Evolutionary conservation across 2,329 filamentous ascomycete genomes (phyloP).

Genomic region (Zymoseptoria brevis): DNA sequence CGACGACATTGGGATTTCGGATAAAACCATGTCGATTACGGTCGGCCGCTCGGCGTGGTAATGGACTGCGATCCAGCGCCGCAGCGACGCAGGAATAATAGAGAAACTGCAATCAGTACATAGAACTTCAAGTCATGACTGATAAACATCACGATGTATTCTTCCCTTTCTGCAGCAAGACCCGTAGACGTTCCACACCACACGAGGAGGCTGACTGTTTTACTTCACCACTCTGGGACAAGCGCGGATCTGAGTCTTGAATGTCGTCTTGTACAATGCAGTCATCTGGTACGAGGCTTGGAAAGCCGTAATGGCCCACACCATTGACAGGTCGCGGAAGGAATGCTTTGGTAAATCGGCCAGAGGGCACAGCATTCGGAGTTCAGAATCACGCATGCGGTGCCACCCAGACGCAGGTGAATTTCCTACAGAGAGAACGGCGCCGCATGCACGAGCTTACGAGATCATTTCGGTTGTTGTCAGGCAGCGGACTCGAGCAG

Average conservation of each 20-base stretch:
- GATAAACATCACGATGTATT: background rate
- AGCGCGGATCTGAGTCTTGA: background rate
- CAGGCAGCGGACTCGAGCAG: background rate
- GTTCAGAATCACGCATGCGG: background rate
- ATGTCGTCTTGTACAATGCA: background rate
- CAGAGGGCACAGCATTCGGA: background rate
- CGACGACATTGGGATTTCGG: background rate
- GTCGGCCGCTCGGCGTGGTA: no score
- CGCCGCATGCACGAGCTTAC: no score
- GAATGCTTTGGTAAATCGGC: background rate
- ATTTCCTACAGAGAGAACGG: no score
- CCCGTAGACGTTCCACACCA: no score
- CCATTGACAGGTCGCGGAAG: background rate
- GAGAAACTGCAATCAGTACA: background rate
- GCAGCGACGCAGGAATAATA: background rate
- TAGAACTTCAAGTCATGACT: background rate
- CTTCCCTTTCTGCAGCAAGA: background rate
- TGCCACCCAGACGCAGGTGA: background rate
- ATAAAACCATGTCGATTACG: background rate
- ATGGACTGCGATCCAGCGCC: background rate
- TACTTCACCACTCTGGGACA: background rate
- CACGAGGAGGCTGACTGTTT: no score
- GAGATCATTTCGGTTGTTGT: background rate
- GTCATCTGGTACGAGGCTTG: background rate
- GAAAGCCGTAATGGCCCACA: background rate